Percentiles rank a stretch among this genome's conserved stretches.
Evolutionary conservation across 768 basidiomycete species (phyloP).

Genomic region (Sarcomyxa edulis): DNA sequence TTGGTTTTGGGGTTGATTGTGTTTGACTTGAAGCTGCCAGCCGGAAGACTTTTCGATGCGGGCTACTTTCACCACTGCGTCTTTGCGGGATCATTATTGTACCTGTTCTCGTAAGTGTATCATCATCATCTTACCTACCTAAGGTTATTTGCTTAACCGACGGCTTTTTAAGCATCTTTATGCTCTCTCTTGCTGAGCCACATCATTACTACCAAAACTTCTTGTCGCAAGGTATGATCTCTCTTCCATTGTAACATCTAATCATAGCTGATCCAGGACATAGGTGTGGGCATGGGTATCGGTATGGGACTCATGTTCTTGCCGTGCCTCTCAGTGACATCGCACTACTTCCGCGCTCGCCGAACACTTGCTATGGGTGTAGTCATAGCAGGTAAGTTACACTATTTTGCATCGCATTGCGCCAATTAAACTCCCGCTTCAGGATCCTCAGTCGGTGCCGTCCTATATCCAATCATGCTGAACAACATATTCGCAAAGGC

Average conservation of each 20-base stretch:
- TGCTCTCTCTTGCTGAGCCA: conserved; percentile 43
- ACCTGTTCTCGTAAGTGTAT: conserved; percentile 34
- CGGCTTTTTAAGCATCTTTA: conserved; percentile 32
- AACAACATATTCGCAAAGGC: conserved; percentile 36
- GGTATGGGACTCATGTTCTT: conserved; percentile 53
- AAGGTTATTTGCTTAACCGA: neutral
- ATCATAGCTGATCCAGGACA: too few species aligned
- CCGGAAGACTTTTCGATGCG: conserved; percentile 40
- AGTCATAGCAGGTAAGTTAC: conserved; percentile 38
- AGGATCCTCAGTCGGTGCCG: conserved; percentile 45
- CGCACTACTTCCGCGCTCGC: conserved; percentile 46
- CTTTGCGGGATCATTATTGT: conserved; percentile 30
- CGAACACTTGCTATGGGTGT: conserved; percentile 52
- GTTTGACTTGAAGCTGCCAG: too few species aligned
- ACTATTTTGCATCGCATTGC: neutral
- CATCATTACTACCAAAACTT: conserved; percentile 48
- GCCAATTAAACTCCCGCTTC: neutral
- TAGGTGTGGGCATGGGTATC: conserved; percentile 51
- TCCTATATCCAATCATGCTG: conserved; percentile 47
- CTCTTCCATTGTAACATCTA: too few species aligned
- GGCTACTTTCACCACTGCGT: conserved; percentile 44
- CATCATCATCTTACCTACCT: neutral
- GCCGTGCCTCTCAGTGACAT: conserved; percentile 45
- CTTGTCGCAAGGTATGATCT: conserved; percentile 50
- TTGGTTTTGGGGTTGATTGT: too few species aligned